Conservation (phyloP, 352 stramenopile species). For the Globisporangium apiculatum region DNA sequence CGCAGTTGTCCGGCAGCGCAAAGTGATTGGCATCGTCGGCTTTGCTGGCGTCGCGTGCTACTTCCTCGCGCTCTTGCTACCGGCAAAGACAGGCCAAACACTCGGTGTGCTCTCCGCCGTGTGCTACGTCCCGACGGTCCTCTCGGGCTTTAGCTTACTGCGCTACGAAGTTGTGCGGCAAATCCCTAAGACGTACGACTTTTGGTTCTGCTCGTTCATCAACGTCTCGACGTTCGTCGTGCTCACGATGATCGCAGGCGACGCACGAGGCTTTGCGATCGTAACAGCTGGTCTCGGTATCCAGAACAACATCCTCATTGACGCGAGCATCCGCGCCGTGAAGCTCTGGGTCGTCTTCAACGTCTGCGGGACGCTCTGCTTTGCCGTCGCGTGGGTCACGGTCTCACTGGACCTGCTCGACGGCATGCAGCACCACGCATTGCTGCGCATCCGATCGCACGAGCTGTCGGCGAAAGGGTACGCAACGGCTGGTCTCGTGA, state of each 20-base stretch:
- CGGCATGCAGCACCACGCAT: not conserved
- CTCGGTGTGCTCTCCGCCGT: slow-evolving; percentile 1
- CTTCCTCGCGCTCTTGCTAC: not conserved
- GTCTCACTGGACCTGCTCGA: slow-evolving; percentile 4
- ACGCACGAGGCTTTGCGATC: slow-evolving; percentile 6
- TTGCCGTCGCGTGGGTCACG: not conserved
- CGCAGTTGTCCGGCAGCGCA: slow-evolving; percentile 1
- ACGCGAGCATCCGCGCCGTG: slow-evolving; percentile 11
- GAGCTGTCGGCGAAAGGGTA: slow-evolving; percentile 6
- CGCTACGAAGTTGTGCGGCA: slow-evolving; percentile 9
- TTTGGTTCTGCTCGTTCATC: slow-evolving; percentile 8
- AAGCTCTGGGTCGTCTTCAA: slow-evolving; percentile 9
- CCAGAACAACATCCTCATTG: slow-evolving; percentile 12
- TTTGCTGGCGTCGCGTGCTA: not conserved
- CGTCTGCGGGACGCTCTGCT: not conserved
- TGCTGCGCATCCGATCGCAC: slow-evolving; percentile 1
- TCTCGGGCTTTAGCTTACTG: slow-evolving; percentile 1
- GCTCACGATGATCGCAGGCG: not conserved
- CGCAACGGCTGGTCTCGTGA: slow-evolving; percentile 8
- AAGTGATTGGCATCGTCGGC: not conserved
- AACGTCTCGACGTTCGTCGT: slow-evolving; percentile 1
- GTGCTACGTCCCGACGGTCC: not conserved
- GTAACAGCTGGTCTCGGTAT: slow-evolving; percentile 4
- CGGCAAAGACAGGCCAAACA: not conserved
- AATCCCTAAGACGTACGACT: slow-evolving; percentile 11